Base-by-base conservation (phyloP, 2,329 filamentous ascomycete species). In the Arachnopeziza araneosa region DNA sequence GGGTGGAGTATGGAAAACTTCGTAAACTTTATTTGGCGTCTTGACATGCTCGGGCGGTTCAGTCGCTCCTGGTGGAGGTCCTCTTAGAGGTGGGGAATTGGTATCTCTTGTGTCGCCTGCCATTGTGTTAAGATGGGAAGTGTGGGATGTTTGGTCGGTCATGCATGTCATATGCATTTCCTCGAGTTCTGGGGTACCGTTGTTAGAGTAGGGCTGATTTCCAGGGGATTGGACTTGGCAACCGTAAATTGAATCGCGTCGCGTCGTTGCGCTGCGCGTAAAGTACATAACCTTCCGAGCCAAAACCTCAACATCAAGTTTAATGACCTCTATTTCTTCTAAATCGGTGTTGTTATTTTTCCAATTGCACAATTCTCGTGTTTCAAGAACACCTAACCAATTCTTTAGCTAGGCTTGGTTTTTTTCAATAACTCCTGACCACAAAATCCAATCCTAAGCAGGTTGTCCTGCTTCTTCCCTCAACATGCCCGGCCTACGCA, bases 401-500 rank as follows among this genome's bases (percentile, higher is more conserved):
- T 66, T 70, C 66, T 69, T 69, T 70, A 60, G 65, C 55, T 68
- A 68, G 64, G 65, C 58, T 66, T 68, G 63, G 55, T n/a, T 30
- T 56, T 50, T 23, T 53, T 52, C 58, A 30, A 54, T 5, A 56
- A 55, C 52, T 51, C 58, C 57, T 61, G 59, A 56, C 50, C 52
- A 55, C 58, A 51, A 57, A 54, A 50, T 60, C 54, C 56, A 14
- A 44, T 44, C 55, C 56, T 26, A 44, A 50, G 49, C 56, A 55
- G 54, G 59, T 48, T 60, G 51, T 60, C 59, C 54, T 58, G 57
- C 56, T 52, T 7, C 59, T 36, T 50, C 57, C 52, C 67, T 70
- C 72, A 75, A 72, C 67, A 84, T 88, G 86, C 76, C 84, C 53
- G 65, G 64, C 17, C 86, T 87, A 68, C 77, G 84, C 60, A 79